phyloP scores from a whole-genome alignment of 1,284 basidiomycete species.

The Taiwanofungus camphoratus region DNA sequence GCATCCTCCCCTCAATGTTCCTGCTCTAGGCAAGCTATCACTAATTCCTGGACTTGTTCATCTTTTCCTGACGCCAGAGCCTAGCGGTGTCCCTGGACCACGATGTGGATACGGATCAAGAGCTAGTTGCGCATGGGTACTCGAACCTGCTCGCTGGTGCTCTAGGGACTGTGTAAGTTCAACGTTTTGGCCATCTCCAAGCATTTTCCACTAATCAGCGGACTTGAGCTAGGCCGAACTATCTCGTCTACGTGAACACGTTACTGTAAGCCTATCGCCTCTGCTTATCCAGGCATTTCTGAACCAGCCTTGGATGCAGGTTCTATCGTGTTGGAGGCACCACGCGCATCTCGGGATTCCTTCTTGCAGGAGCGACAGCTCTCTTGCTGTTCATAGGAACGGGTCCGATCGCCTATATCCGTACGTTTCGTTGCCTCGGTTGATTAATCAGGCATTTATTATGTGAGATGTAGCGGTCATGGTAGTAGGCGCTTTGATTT shows the following conservation, averaged over 20 bases:
- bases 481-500: slow-evolving; percentile 90
- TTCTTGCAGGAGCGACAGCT: slow-evolving; percentile 77
- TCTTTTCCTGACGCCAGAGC: neutral
- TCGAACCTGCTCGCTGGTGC: slow-evolving; percentile 85
- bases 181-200: neutral
- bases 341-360: slow-evolving; percentile 78
- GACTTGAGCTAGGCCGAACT: slow-evolving; percentile 54
- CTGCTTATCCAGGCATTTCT: neutral
- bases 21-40: slow-evolving; percentile 65
- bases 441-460: no score
- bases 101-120: slow-evolving; percentile 91
- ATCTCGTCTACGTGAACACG: slow-evolving; percentile 88
- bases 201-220: slow-evolving; percentile 1
- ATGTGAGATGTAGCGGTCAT: slow-evolving; percentile 62
- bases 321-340: slow-evolving; percentile 95
- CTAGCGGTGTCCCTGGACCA: slow-evolving; percentile 85
- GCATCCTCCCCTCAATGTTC: slow-evolving; percentile 92
- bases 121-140: slow-evolving; percentile 90
- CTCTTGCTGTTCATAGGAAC: slow-evolving; percentile 80
- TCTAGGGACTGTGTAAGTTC: slow-evolving; percentile 71
- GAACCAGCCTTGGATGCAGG: slow-evolving; percentile 30
- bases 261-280: slow-evolving; percentile 51
- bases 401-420: slow-evolving; percentile 82
- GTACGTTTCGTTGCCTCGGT: slow-evolving; percentile 47
- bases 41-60: neutral